Percentiles rank a stretch among this genome's conserved stretches.
These are phyloP conservation scores for Didymellaceae sp. DNA, from an alignment of 2,329 filamentous ascomycete species.

Conservation along the genomic window DNA sequence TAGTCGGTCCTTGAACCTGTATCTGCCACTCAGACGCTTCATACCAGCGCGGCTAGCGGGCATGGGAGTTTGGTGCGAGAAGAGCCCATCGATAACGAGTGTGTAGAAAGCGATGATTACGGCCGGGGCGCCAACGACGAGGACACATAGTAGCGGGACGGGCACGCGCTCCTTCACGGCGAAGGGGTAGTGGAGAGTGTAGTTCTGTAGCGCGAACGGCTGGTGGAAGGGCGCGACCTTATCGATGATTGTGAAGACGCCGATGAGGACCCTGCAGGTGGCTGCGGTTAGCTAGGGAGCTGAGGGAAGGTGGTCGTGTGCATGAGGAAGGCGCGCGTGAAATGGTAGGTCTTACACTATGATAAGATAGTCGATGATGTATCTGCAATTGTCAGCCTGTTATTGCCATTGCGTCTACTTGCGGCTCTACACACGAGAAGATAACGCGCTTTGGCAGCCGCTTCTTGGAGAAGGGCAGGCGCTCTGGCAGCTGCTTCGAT, in stretches of 20 bases:
- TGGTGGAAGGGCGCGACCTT: slow-evolving; percentile 63
- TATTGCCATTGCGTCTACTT: neutral
- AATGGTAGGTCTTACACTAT: slow-evolving; percentile 56
- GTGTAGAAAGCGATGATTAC: slow-evolving; percentile 63
- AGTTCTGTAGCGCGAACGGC: slow-evolving; percentile 63
- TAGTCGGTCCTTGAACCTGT: slow-evolving; percentile 62
- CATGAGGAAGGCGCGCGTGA: slow-evolving; percentile 15
- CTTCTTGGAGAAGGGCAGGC: slow-evolving; percentile 62
- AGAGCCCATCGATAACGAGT: slow-evolving; percentile 64
- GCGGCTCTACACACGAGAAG: slow-evolving; percentile 55
- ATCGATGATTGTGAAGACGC: slow-evolving; percentile 61
- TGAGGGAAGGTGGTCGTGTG: slow-evolving; percentile 46
- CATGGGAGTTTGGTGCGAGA: slow-evolving; percentile 56
- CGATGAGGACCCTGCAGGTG: slow-evolving; percentile 55
- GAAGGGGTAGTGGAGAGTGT: slow-evolving; percentile 64
- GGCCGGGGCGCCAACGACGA: slow-evolving; percentile 58
- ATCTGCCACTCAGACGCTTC: slow-evolving; percentile 52
- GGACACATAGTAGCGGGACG: slow-evolving; percentile 56
- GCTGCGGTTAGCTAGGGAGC: slow-evolving; percentile 26
- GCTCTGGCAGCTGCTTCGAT: slow-evolving; percentile 50
- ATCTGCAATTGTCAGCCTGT: slow-evolving; percentile 52
- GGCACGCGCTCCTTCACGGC: slow-evolving; percentile 63
- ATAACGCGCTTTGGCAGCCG: slow-evolving; percentile 58
- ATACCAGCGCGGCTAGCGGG: slow-evolving; percentile 32
- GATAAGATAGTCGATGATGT: slow-evolving; percentile 65